Base-by-base conservation (phyloP, 305 asterid genomes). In the Ajuga reptans region DNA sequence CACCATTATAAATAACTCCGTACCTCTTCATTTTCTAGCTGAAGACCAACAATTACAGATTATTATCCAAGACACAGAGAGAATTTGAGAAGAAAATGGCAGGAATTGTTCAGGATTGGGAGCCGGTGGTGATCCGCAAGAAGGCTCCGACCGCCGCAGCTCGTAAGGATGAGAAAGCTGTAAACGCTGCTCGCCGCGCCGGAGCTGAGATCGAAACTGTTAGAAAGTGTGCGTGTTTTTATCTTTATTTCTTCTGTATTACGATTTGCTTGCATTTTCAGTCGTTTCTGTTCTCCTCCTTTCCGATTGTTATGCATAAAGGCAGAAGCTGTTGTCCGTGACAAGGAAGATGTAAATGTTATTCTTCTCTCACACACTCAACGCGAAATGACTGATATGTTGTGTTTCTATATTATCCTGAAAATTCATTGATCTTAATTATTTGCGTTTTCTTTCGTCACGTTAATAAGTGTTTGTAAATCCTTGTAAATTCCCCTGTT, bases 151-250 rank as follows among this genome's bases (percentile, higher is more conserved):
- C 96, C 17, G 75, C 99, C 79, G 99, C 99, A 63, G 99, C 96
- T n/a, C 89, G 97, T 37, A 93, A 89, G 75, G 99, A 93, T 63
- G 96, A 93, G 83, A 90, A 93, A 75, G 95, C 96, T 16, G 97
- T 93, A 81, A 93, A 93, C 95, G 97, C 97, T 64, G 99, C 99
- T 64, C 99, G 99, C 67, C 97, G 99, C 31, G 37, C 83, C 67
- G 99, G 99, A 61, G 99, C 97, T 2, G 99, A 93, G 79, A 89
- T 93, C 84, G 99, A 93, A 62, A 93, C 98, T 66, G 49, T 92
- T 59, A 84, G 69, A 47, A 92, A 92, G 75, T 79, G 98, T 90
- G 41, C 21, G 79, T 72, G 4, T 33, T 41, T 14, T 5, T 66
- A 6, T 58, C 3, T 72, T 4, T 1, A 0, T 3, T 52, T 5